Evolutionary conservation across 1,284 basidiomycete species (phyloP).

Genomic region (Ustilago xerochloae): DNA sequence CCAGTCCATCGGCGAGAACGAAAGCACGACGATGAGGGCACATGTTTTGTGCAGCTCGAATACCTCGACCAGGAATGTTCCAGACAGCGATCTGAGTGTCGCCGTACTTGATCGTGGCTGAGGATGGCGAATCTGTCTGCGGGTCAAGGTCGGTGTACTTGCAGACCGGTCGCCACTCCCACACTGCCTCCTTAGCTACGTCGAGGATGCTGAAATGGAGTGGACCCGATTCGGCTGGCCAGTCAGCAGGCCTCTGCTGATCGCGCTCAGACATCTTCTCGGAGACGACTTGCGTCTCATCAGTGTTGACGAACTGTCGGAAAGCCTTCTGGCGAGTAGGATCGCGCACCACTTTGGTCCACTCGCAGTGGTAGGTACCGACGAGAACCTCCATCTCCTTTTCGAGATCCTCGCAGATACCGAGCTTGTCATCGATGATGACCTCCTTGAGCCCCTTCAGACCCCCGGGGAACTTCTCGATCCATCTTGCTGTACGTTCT

Average conservation of each 20-base stretch:
- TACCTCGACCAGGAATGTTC: conserved; percentile 74
- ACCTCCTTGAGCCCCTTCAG: conserved; percentile 76
- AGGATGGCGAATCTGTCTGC: conserved; percentile 71
- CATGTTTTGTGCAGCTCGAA: conserved; percentile 79
- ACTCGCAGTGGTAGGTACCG: conserved; percentile 78
- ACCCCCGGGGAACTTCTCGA: conserved; percentile 79
- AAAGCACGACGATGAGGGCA: conserved; percentile 78
- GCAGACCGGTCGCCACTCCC: conserved; percentile 76
- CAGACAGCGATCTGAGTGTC: conserved; percentile 79
- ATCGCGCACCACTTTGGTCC: conserved; percentile 76
- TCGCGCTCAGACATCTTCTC: conserved; percentile 76
- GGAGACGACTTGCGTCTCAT: conserved; percentile 72
- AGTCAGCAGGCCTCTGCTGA: conserved; percentile 77
- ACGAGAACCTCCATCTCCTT: conserved; percentile 78
- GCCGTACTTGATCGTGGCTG: conserved; percentile 76
- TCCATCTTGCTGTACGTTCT: conserved; percentile 79
- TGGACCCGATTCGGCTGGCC: conserved; percentile 75
- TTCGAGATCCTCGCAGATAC: conserved; percentile 79
- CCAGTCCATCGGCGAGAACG: conserved; percentile 77
- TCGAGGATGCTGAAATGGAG: conserved; percentile 71
- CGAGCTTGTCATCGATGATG: conserved; percentile 79
- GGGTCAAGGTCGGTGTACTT: conserved; percentile 73
- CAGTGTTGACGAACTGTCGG: conserved; percentile 78
- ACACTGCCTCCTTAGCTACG: conserved; percentile 72
- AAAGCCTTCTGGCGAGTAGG: conserved; percentile 74